Conservation (phyloP, 73 alveolate genomes). For the Tetrahymena borealis region DNA sequence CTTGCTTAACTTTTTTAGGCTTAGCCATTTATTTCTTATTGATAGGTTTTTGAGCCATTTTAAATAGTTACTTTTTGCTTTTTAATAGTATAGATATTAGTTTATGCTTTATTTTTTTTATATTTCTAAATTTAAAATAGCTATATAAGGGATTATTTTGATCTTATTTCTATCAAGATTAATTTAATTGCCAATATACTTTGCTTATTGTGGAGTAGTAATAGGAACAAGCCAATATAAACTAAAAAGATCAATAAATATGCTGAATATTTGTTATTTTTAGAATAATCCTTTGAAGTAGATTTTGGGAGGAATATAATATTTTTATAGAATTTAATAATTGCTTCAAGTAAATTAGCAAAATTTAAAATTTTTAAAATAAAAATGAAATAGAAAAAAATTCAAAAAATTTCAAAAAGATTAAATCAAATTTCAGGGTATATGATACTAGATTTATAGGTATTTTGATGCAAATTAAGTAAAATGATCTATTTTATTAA, state of each 20-base stretch:
- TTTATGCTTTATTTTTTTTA: not conserved
- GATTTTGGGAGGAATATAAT: too few relatives aligned
- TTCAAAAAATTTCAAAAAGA: not conserved
- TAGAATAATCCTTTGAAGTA: too few relatives aligned
- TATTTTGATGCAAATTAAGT: not conserved
- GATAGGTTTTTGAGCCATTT: not conserved
- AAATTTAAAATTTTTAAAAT: not conserved
- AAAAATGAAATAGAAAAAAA: not conserved
- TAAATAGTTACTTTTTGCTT: not conserved
- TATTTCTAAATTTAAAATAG: too few relatives aligned
- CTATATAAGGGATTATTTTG: too few relatives aligned
- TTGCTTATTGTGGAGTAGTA: too few relatives aligned
- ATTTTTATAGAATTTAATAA: too few relatives aligned
- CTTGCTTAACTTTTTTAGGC: not conserved
- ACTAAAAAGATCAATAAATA: too few relatives aligned
- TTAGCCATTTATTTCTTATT: not conserved
- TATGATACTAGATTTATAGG: not conserved
- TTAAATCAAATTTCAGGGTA: not conserved
- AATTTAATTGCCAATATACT: too few relatives aligned
- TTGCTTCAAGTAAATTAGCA: too few relatives aligned
- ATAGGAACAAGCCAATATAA: too few relatives aligned
- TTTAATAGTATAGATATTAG: not conserved
- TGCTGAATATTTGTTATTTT: too few relatives aligned
- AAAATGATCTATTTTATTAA: not conserved
- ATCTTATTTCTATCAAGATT: too few relatives aligned